phyloP scores from a whole-genome alignment of 805 yeast genomes.

The Yarrowia sp. region DNA sequence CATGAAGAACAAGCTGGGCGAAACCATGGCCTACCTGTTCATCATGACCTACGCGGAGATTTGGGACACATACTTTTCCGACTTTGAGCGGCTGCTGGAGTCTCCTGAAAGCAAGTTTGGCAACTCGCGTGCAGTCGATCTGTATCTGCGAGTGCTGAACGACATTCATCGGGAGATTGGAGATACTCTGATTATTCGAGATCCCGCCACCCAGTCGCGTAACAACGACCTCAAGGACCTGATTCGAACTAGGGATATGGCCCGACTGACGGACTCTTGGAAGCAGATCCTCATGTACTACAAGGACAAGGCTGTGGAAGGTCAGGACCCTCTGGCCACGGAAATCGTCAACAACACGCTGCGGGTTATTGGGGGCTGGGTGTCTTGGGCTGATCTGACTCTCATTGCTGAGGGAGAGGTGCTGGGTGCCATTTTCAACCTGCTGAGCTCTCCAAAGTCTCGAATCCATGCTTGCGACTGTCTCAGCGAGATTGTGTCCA shows the following conservation, averaged over 20 bases:
- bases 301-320: constrained; percentile 33
- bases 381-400: constrained; percentile 88
- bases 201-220: constrained; percentile 55
- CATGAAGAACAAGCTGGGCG: constrained; percentile 57
- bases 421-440: constrained; percentile 56
- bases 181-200: constrained; percentile 77
- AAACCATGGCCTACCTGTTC: constrained; percentile 53
- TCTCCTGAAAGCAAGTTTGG: constrained; percentile 37
- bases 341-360: constrained; percentile 60
- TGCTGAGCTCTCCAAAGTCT: constrained; percentile 49
- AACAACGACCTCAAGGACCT: constrained; percentile 76
- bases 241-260: constrained; percentile 75
- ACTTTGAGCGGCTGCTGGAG: constrained; percentile 45
- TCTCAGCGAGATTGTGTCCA: constrained; percentile 62
- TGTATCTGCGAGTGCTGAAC: constrained; percentile 68
- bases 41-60: constrained; percentile 47
- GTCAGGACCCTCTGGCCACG: constrained; percentile 33
- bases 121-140: constrained; percentile 55
- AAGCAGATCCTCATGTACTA: constrained; percentile 49
- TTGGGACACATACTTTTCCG: constrained; percentile 54
- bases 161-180: constrained; percentile 90
- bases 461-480: constrained; percentile 58
- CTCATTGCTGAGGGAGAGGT: constrained; percentile 63
- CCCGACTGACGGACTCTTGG: constrained; percentile 64
- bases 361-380: constrained; percentile 74